These are phyloP conservation scores for Cercospora sp. DNA, from an alignment of 2,329 filamentous ascomycete genomes.

Conservation along the genomic window DNA sequence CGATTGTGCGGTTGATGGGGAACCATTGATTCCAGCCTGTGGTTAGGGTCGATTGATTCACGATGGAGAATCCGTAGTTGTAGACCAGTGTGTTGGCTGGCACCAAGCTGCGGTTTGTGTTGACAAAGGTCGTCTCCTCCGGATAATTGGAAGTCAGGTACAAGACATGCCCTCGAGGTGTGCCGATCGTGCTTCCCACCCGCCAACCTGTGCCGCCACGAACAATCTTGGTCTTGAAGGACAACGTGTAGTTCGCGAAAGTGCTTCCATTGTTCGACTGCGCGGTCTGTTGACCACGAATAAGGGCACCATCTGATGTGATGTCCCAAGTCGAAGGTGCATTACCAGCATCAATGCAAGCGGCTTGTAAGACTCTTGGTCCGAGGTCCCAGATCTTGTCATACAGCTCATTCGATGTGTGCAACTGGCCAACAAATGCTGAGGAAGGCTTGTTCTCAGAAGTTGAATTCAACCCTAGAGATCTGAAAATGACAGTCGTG, in stretches of 20 bases:
- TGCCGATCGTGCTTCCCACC: slow-evolving; percentile 30
- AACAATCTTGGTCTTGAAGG: slow-evolving; percentile 43
- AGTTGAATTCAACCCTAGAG: slow-evolving; percentile 39
- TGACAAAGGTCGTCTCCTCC: slow-evolving; percentile 34
- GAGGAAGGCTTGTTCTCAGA: slow-evolving; percentile 29
- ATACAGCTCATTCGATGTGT: slow-evolving; percentile 35
- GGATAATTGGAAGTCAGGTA: slow-evolving; percentile 33
- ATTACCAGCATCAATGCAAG: slow-evolving; percentile 43
- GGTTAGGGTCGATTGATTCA: slow-evolving; percentile 42
- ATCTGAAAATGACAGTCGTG: slow-evolving; percentile 36
- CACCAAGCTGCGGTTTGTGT: slow-evolving; percentile 40
- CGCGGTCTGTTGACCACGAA: slow-evolving; percentile 40
- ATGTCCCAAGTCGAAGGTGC: slow-evolving; percentile 43
- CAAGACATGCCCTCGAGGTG: slow-evolving; percentile 29
- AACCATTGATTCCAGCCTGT: slow-evolving; percentile 35
- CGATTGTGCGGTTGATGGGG: slow-evolving; percentile 32
- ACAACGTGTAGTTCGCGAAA: slow-evolving; percentile 42
- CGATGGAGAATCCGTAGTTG: slow-evolving; percentile 39
- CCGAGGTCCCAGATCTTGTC: slow-evolving; percentile 45
- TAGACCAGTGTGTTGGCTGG: slow-evolving; percentile 41
- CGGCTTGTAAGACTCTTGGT: slow-evolving; percentile 37
- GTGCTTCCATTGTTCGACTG: slow-evolving; percentile 30
- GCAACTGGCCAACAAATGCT: slow-evolving; percentile 37
- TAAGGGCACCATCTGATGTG: slow-evolving; percentile 38
- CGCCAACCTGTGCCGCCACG: slow-evolving; percentile 45